These are phyloP conservation scores for Neofusicoccum parvum DNA, from an alignment of 2,329 filamentous ascomycete genomes.

Conservation along the genomic window DNA sequence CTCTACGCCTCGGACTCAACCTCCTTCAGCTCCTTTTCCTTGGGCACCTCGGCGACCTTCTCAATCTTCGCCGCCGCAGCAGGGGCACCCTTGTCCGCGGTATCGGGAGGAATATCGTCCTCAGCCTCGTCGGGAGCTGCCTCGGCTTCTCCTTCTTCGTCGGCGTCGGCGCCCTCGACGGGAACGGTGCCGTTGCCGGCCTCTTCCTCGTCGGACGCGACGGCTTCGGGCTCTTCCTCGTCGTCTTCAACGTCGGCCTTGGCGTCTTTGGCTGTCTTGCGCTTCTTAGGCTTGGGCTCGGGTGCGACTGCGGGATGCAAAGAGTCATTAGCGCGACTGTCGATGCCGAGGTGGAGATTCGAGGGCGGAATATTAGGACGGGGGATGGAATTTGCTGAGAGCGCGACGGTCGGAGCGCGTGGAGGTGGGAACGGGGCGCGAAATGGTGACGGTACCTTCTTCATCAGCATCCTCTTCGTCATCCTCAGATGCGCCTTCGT, in stretches of 20 bases:
- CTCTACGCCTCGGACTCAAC: constrained; percentile 30
- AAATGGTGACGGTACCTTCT: not conserved
- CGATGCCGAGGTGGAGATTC: not conserved
- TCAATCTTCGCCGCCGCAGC: constrained; percentile 32
- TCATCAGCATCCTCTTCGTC: constrained; percentile 16
- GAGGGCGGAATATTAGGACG: not conserved
- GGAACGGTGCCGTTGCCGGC: constrained; percentile 29
- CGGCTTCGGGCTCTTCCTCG: constrained; percentile 23
- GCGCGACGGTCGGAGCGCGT: not conserved
- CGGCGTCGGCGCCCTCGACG: constrained; percentile 29
- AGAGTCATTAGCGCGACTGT: not conserved
- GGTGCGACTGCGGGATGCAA: not conserved
- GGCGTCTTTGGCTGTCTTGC: constrained; percentile 29
- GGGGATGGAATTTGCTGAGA: not conserved
- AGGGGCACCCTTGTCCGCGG: constrained; percentile 31
- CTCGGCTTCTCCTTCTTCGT: constrained; percentile 19
- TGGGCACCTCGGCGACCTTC: constrained; percentile 32
- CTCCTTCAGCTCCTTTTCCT: constrained; percentile 34
- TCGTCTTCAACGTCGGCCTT: constrained; percentile 25
- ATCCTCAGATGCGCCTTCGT: constrained; percentile 21
- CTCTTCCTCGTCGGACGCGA: constrained; percentile 25
- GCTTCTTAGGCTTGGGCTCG: constrained; percentile 33
- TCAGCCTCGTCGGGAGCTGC: constrained; percentile 27
- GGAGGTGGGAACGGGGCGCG: not conserved
- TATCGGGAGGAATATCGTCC: constrained; percentile 28